Conservation (phyloP, 148 eudicot species). For the Vaccinium darrowii region DNA sequence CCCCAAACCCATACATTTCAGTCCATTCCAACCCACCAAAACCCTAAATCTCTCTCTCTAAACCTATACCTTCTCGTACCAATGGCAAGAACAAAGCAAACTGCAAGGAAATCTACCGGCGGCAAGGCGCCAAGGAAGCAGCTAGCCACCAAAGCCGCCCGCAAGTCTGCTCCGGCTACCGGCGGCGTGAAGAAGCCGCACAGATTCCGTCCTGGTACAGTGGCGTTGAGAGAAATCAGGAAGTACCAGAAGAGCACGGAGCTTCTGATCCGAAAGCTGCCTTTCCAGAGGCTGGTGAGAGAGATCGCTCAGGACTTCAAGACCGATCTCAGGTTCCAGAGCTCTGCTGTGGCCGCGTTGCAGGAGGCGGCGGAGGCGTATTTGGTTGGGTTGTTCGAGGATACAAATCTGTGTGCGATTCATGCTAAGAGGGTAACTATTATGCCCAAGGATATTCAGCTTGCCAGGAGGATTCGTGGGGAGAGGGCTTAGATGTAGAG, state of each 20-base stretch:
- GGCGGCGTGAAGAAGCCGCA: neutral
- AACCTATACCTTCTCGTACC: no score
- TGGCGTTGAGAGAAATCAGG: neutral
- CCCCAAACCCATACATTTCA: no score
- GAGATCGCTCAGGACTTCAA: conserved; percentile 10
- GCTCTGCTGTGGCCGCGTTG: neutral
- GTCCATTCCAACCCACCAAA: neutral
- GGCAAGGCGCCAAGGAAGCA: conserved; percentile 11
- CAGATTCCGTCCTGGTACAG: neutral
- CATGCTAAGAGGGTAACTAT: neutral
- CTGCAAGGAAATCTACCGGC: neutral
- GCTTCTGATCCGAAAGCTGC: neutral
- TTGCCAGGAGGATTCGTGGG: neutral
- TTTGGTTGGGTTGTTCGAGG: neutral
- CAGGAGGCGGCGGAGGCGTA: neutral
- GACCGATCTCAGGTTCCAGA: conserved; percentile 11
- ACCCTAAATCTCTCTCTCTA: neutral
- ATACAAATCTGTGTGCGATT: neutral
- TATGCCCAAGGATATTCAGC: conserved; percentile 5
- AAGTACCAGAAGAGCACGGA: conserved; percentile 10
- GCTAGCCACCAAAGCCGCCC: neutral
- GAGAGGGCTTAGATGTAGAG: neutral
- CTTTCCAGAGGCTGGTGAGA: conserved; percentile 1
- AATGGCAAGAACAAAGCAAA: conserved; percentile 9
- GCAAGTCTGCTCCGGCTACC: neutral